A percentile compares a stretch with the other conserved stretches of the same genome.
These are phyloP conservation scores for Clarireedia homoeocarpa DNA, from an alignment of 2,329 filamentous ascomycete species.

Conservation along the genomic window DNA sequence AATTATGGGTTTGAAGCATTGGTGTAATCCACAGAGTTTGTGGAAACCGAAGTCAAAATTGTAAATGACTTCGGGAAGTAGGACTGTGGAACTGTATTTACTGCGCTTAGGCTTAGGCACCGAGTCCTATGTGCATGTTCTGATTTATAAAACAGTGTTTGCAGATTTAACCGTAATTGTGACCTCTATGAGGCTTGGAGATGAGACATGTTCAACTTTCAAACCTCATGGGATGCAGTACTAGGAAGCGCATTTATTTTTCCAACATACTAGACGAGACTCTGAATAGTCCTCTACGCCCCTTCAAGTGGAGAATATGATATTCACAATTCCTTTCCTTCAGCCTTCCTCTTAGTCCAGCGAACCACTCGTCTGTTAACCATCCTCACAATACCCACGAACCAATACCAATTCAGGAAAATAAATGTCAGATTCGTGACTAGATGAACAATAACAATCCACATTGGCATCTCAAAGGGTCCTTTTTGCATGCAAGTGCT, in stretches of 20 bases:
- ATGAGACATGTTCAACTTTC: not conserved
- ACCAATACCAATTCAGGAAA: not conserved
- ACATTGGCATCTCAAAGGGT: not conserved
- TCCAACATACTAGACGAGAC: not conserved
- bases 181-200: too few species aligned
- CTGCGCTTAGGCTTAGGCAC: not conserved
- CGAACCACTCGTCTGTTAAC: not conserved
- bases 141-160: not conserved
- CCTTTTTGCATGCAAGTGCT: not conserved
- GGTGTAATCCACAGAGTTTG: constrained; percentile 8
- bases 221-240: not conserved
- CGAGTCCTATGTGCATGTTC: not conserved
- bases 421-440: not conserved
- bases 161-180: not conserved
- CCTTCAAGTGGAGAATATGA: not conserved
- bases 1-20: not conserved
- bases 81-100: not conserved
- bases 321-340: not conserved
- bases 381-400: not conserved
- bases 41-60: not conserved
- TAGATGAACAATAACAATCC: not conserved
- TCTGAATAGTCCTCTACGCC: not conserved
- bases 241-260: not conserved
- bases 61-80: not conserved
- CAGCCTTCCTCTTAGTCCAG: not conserved